Evolutionary conservation across 2,329 filamentous ascomycete genomes (phyloP).

Genomic region (Phyllosticta capitalensis): DNA sequence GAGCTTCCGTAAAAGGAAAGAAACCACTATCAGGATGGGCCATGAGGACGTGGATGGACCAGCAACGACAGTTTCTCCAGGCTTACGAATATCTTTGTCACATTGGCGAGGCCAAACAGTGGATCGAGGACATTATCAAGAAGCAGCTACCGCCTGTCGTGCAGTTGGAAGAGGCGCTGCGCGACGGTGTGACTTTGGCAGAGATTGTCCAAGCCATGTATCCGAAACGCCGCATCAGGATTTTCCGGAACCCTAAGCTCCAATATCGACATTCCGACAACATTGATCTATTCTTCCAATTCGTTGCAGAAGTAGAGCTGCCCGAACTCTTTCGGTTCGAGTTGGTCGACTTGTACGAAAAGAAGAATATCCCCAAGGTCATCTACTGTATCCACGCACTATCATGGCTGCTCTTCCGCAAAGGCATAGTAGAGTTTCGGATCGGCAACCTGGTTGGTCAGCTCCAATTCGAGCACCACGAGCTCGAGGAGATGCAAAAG

Average conservation of each 20-base stretch:
- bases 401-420: conserved; percentile 92
- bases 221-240: conserved; percentile 63
- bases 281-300: conserved; percentile 91
- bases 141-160: conserved; percentile 84
- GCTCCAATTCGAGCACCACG: conserved; percentile 94
- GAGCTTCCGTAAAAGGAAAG: conserved; percentile 44
- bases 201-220: conserved; percentile 88
- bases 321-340: conserved; percentile 96
- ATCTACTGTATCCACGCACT: conserved; percentile 98
- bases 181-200: conserved; percentile 87
- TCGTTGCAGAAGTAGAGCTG: conserved; percentile 81
- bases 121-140: conserved; percentile 90
- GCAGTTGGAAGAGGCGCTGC: conserved; percentile 81
- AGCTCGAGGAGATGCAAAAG: conserved; percentile 93
- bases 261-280: conserved; percentile 97
- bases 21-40: conserved; percentile 56
- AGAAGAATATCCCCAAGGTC: conserved; percentile 98
- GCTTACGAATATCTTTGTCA: conserved; percentile 98
- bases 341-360: conserved; percentile 94
- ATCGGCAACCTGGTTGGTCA: conserved; percentile 96
- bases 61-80: conserved; percentile 89
- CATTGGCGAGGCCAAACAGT: conserved; percentile 97
- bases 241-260: conserved; percentile 75
- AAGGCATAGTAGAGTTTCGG: conserved; percentile 88
- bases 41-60: conserved; percentile 95